phyloP scores from a whole-genome alignment of 192 early-diverging fungal genomes.

The Chytriomyces confervae region DNA sequence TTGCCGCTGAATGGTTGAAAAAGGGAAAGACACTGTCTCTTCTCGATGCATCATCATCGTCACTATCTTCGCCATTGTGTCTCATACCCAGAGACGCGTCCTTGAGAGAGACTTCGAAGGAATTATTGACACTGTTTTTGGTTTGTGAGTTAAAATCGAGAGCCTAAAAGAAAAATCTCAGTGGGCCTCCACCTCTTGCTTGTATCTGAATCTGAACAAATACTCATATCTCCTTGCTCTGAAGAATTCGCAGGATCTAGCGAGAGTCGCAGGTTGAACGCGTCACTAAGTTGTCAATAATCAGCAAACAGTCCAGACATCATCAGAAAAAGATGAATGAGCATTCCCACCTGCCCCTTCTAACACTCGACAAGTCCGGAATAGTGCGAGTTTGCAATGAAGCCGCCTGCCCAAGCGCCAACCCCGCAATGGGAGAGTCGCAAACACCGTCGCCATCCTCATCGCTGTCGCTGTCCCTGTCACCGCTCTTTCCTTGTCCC shows the following conservation, averaged over 20 bases:
- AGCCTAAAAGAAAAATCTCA: not conserved
- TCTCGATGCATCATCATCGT: not conserved
- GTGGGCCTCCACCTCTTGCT: not conserved
- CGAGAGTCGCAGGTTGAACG: slow-evolving; percentile 19
- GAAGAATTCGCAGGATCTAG: not conserved
- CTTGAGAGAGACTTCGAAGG: slow-evolving; percentile 34
- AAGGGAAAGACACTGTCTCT: slow-evolving; percentile 17
- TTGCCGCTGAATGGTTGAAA: not conserved
- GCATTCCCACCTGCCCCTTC: slow-evolving; percentile 15
- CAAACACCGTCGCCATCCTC: too few relatives aligned
- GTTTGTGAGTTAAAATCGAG: not conserved
- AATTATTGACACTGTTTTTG: slow-evolving; percentile 8
- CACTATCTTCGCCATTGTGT: not conserved
- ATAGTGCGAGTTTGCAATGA: not conserved
- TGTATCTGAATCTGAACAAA: not conserved
- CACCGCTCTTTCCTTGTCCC: too few relatives aligned
- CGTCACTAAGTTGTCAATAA: slow-evolving; percentile 12
- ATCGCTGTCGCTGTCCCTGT: too few relatives aligned
- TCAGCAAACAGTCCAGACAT: not conserved
- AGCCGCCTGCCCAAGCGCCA: not conserved
- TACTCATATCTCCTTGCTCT: slow-evolving; percentile 16
- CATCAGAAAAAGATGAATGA: not conserved
- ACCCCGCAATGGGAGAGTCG: slow-evolving; percentile 21
- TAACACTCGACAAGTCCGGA: slow-evolving; percentile 27
- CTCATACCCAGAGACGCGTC: not conserved